Percentiles rank a stretch among this genome's conserved stretches.
These are phyloP conservation scores for Cyclotella cryptica DNA, from an alignment of 108 stramenopile genomes.

Conservation along the genomic window DNA sequence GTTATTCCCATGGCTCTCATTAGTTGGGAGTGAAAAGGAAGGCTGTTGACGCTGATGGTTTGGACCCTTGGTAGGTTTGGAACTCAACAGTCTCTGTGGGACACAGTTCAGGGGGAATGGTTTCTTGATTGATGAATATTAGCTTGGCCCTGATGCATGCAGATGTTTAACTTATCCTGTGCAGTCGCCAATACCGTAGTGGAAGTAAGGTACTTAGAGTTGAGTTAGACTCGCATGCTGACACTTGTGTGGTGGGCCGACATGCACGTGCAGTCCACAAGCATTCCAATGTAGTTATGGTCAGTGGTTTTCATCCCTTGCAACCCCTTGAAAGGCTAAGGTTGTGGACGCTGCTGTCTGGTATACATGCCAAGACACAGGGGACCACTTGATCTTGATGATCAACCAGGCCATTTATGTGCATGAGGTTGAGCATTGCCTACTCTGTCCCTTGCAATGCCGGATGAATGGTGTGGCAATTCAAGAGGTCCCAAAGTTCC, in stretches of 20 bases:
- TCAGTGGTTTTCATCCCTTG: not conserved
- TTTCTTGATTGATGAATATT: no score
- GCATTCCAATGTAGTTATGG: not conserved
- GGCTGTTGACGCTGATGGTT: no score
- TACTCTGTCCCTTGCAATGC: slow-evolving; percentile 37
- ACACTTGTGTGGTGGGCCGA: slow-evolving; percentile 28
- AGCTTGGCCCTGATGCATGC: no score
- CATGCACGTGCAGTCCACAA: not conserved
- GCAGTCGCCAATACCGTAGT: not conserved
- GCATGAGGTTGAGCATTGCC: slow-evolving; percentile 2
- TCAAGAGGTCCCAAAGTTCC: slow-evolving; percentile 32
- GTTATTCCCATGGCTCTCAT: no score
- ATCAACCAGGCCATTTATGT: slow-evolving; percentile 29
- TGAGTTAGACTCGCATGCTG: slow-evolving; percentile 38
- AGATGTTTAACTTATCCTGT: not conserved
- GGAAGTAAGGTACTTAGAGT: not conserved
- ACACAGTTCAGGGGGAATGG: no score
- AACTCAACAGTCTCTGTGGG: no score
- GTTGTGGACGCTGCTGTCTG: not conserved
- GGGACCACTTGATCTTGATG: slow-evolving; percentile 1
- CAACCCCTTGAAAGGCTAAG: not conserved
- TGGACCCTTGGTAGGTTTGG: no score
- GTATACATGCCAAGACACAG: not conserved
- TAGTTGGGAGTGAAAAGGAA: no score
- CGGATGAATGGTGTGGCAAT: slow-evolving; percentile 33